Percentiles rank a stretch among this genome's conserved stretches.
phyloP scores from a whole-genome alignment of 371 early-diverging fungal species.

The Dentiscutata heterogama region DNA sequence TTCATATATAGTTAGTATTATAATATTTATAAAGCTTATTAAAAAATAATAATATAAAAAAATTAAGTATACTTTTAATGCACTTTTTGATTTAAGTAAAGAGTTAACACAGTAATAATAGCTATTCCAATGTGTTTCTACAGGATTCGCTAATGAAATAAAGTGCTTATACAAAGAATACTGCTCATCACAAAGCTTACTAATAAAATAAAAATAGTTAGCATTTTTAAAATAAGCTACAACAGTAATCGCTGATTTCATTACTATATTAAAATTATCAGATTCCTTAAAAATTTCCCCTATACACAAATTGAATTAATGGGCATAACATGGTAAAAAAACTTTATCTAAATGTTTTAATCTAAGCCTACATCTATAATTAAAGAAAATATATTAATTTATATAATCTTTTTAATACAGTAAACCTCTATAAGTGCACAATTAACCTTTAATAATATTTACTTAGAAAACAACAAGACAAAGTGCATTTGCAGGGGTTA shows the following conservation, averaged over 20 bases:
- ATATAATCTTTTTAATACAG: too few relatives aligned
- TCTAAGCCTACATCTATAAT: conserved; percentile 7
- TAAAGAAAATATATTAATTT: background rate
- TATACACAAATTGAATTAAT: conserved; percentile 6
- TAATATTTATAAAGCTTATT: too few relatives aligned
- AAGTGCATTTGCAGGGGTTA: too few relatives aligned
- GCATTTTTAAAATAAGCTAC: conserved; percentile 5
- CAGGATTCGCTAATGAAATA: background rate
- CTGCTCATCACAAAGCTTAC: too few relatives aligned
- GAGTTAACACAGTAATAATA: conserved; percentile 26
- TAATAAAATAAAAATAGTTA: background rate
- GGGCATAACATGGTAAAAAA: conserved; percentile 18
- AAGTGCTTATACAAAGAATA: too few relatives aligned
- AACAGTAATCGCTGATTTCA: background rate
- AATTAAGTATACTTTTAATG: conserved; percentile 30
- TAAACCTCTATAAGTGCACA: too few relatives aligned
- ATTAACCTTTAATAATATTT: too few relatives aligned
- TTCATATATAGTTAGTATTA: too few relatives aligned
- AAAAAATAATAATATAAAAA: too few relatives aligned
- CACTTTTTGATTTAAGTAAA: background rate
- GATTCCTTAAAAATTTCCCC: conserved; percentile 31
- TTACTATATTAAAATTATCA: background rate
- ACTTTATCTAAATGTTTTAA: conserved; percentile 3
- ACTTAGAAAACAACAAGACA: too few relatives aligned
- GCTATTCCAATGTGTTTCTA: conserved; percentile 5